Conservation (phyloP, 768 basidiomycete genomes). For the Termitomyces sp. region DNA sequence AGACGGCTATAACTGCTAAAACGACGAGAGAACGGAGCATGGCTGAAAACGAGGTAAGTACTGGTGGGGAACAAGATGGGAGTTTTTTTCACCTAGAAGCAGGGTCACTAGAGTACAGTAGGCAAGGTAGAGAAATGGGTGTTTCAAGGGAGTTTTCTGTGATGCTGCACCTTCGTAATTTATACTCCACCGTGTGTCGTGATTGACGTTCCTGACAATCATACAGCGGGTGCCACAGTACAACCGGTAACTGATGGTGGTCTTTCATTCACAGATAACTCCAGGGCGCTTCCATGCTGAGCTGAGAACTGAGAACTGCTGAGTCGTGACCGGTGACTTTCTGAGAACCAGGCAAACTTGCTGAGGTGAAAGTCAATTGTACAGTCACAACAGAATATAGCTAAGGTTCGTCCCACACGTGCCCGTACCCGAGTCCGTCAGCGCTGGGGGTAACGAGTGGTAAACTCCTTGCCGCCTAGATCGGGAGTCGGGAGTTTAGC, state of each 20-base stretch:
- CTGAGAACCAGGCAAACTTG: neutral
- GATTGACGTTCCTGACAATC: conserved; percentile 2
- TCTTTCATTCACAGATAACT: neutral
- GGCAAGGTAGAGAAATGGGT: neutral
- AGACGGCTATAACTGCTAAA: conserved; percentile 1
- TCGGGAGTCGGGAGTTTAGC: no score
- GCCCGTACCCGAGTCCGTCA: neutral
- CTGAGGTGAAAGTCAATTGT: neutral
- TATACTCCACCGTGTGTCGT: neutral
- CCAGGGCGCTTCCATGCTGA: neutral
- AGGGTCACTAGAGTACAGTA: neutral
- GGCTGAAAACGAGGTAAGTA: neutral
- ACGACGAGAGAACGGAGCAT: conserved; percentile 10
- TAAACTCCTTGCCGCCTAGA: no score
- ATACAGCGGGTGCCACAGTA: neutral
- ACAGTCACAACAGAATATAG: neutral
- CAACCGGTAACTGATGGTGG: conserved; percentile 3
- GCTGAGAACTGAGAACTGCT: no score
- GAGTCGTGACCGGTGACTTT: neutral
- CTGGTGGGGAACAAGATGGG: neutral
- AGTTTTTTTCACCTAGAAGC: no score
- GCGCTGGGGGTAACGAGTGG: no score
- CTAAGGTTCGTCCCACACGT: neutral
- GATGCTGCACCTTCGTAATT: neutral
- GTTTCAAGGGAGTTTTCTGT: neutral